Conservation (phyloP, 2,329 filamentous ascomycete species). For the Apiospora kogelbergensis region DNA sequence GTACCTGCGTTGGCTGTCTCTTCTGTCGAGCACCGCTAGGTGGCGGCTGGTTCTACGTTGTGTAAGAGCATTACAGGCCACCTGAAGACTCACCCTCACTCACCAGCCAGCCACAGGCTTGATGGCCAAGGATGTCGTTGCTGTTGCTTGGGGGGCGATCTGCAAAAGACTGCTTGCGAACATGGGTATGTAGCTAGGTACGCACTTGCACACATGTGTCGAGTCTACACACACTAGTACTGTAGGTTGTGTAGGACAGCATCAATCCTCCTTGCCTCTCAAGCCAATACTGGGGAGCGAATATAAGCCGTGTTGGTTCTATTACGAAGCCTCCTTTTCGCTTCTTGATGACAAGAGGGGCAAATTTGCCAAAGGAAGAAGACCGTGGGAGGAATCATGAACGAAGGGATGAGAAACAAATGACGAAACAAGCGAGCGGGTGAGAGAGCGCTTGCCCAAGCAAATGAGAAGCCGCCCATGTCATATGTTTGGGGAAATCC, state of each 20-base stretch:
- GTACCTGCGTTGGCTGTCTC: neutral
- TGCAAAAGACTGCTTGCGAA: neutral
- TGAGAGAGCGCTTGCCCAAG: neutral
- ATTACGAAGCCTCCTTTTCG: neutral
- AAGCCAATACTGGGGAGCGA: neutral
- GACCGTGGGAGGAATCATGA: neutral
- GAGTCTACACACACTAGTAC: neutral
- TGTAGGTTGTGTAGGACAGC: neutral
- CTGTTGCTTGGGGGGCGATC: neutral
- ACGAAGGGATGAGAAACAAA: neutral
- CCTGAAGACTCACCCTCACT: neutral
- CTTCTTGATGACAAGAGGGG: neutral
- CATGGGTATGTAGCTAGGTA: neutral
- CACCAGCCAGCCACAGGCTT: neutral
- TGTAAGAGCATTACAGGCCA: neutral
- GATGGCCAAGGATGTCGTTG: neutral
- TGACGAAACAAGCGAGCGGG: neutral
- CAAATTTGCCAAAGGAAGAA: neutral
- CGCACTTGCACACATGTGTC: neutral
- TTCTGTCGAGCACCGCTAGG: neutral
- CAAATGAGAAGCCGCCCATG: neutral
- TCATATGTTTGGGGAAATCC: neutral
- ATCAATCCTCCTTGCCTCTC: neutral
- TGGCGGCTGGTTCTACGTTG: neutral
- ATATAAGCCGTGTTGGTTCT: neutral